Conservation (phyloP, 75 land plant species). For the Selaginella tamariscina region DNA sequence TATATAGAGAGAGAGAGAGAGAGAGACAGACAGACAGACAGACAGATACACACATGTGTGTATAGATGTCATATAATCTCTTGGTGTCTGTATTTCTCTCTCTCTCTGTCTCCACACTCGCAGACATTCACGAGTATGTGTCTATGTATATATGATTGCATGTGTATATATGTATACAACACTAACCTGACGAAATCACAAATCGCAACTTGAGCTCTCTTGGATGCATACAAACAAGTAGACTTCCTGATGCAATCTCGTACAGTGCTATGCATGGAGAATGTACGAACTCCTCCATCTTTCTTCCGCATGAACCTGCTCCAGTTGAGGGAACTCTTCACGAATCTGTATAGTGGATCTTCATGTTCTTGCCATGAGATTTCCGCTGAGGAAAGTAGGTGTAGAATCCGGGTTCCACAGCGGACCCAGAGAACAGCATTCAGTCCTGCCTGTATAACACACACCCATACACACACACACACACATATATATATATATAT, state of each 20-base stretch:
- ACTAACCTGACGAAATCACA: slow-evolving; percentile 25
- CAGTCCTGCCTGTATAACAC: not conserved
- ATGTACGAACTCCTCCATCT: not conserved
- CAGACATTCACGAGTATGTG: no score
- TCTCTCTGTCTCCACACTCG: no score
- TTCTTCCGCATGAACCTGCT: not conserved
- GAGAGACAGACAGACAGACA: no score
- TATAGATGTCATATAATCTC: no score
- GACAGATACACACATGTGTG: no score
- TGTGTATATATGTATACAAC: slow-evolving; percentile 26
- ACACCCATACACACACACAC: no score
- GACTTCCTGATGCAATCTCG: slow-evolving; percentile 25
- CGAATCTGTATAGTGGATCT: not conserved
- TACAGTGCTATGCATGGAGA: slow-evolving; percentile 30
- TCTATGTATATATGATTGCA: no score
- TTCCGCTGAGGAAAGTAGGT: not conserved
- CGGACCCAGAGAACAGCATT: not conserved
- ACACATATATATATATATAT: no score
- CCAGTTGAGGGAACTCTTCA: not conserved
- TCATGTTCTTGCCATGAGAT: not conserved
- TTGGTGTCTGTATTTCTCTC: no score
- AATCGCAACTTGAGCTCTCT: slow-evolving; percentile 37
- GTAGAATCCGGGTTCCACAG: not conserved
- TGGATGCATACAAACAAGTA: slow-evolving; percentile 29
- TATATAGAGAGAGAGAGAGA: no score